Evolutionary conservation across 192 early-diverging fungal genomes (phyloP).

Genomic region (Coemansia sp.): DNA sequence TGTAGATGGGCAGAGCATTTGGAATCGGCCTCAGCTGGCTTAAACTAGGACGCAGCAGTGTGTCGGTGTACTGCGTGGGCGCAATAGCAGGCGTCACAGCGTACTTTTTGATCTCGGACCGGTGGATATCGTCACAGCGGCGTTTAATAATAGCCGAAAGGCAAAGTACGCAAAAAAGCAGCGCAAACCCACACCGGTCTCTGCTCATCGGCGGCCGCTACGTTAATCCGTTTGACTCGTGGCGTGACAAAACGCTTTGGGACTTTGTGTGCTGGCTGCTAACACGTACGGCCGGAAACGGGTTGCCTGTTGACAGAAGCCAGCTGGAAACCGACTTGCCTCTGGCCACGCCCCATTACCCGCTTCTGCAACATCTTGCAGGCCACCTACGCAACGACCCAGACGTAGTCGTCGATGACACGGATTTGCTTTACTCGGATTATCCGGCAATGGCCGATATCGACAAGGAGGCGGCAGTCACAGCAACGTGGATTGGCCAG

Average conservation of each 20-base stretch:
- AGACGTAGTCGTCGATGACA: neutral
- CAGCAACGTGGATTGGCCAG: constrained; percentile 62
- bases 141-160: constrained; percentile 10
- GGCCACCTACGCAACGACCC: neutral
- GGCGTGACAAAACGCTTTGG: constrained; percentile 55
- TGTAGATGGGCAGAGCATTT: constrained; percentile 32
- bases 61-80: constrained; percentile 34
- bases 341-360: constrained; percentile 30
- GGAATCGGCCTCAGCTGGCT: constrained; percentile 44
- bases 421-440: constrained; percentile 9
- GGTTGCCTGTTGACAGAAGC: constrained; percentile 22
- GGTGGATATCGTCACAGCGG: constrained; percentile 37
- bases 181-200: constrained; percentile 13
- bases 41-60: constrained; percentile 19
- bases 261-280: constrained; percentile 51
- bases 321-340: constrained; percentile 33
- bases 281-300: constrained; percentile 45
- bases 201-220: constrained; percentile 48
- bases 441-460: constrained; percentile 18
- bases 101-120: constrained; percentile 38
- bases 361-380: constrained; percentile 20
- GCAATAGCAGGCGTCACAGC: constrained; percentile 40
- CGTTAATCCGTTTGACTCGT: constrained; percentile 51
- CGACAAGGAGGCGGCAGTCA: constrained; percentile 11
- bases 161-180: neutral